Conservation (phyloP, 768 basidiomycete species). For the Mycena olivaceomarginata region DNA sequence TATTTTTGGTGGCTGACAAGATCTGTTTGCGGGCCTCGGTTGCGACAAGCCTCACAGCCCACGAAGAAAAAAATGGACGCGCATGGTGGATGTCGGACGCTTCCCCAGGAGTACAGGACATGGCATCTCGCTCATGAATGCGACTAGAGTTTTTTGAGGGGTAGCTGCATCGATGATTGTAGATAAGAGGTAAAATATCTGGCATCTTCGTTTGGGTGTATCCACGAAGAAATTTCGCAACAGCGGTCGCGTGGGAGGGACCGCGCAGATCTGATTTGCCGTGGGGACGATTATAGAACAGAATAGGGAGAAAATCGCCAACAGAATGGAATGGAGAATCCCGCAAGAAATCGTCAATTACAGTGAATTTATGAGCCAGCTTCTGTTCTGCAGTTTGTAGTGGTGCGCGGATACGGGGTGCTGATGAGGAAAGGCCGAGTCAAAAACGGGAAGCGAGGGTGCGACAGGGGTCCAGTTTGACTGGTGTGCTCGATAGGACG, state of each 20-base stretch:
- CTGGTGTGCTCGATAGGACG: too few relatives aligned
- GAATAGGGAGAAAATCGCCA: conserved; percentile 5
- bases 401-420: too few relatives aligned
- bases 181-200: background rate
- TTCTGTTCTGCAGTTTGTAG: too few relatives aligned
- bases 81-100: too few relatives aligned
- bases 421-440: too few relatives aligned
- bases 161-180: conserved; percentile 1
- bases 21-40: too few relatives aligned
- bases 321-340: background rate
- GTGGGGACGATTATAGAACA: conserved; percentile 7
- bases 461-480: too few relatives aligned
- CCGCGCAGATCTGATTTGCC: conserved; percentile 3
- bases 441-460: too few relatives aligned
- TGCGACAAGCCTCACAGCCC: too few relatives aligned
- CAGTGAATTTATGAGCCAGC: background rate
- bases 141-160: background rate
- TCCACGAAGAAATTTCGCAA: conserved; percentile 9
- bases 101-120: too few relatives aligned
- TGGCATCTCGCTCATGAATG: too few relatives aligned
- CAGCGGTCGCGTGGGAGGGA: background rate
- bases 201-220: background rate
- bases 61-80: too few relatives aligned
- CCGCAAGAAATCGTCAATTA: background rate
- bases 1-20: background rate